Percentiles rank a stretch among this genome's conserved stretches.
Evolutionary conservation across 768 basidiomycete species (phyloP).

Genomic region (Kwoniella shandongensis): DNA sequence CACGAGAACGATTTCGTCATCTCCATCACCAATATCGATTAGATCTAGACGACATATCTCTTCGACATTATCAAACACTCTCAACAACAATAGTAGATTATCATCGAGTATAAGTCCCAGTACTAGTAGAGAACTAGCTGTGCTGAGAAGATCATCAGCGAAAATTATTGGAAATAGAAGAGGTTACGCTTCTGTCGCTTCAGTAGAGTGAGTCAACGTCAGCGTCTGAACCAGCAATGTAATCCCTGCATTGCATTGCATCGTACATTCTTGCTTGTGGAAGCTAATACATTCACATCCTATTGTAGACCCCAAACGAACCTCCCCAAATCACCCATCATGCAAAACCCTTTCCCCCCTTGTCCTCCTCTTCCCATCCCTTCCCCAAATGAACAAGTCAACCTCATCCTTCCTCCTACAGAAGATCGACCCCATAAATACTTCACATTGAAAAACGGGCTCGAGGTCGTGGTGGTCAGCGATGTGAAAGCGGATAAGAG

Average conservation of each 20-base stretch:
- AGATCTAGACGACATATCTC: no score
- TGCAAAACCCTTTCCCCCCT: slow-evolving; percentile 32
- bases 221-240: neutral
- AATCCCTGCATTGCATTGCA: neutral
- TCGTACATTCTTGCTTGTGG: neutral
- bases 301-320: slow-evolving; percentile 9
- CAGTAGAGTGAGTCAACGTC: slow-evolving; percentile 15
- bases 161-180: neutral
- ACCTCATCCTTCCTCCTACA: slow-evolving; percentile 47
- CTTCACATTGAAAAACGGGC: slow-evolving; percentile 80
- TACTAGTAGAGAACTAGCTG: no score
- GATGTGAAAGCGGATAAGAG: slow-evolving; percentile 89
- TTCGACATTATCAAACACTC: no score
- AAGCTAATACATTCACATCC: neutral
- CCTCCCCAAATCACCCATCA: slow-evolving; percentile 9
- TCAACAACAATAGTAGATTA: no score
- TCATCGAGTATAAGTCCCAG: no score
- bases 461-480: slow-evolving; percentile 80
- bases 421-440: slow-evolving; percentile 57
- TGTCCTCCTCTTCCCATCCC: slow-evolving; percentile 40
- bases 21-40: no score
- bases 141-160: no score
- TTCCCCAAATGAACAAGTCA: slow-evolving; percentile 30
- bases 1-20: no score
- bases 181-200: slow-evolving; percentile 17